Evolutionary conservation across 2,329 filamentous ascomycete genomes (phyloP).

Genomic region (Fusarium subtropicale): DNA sequence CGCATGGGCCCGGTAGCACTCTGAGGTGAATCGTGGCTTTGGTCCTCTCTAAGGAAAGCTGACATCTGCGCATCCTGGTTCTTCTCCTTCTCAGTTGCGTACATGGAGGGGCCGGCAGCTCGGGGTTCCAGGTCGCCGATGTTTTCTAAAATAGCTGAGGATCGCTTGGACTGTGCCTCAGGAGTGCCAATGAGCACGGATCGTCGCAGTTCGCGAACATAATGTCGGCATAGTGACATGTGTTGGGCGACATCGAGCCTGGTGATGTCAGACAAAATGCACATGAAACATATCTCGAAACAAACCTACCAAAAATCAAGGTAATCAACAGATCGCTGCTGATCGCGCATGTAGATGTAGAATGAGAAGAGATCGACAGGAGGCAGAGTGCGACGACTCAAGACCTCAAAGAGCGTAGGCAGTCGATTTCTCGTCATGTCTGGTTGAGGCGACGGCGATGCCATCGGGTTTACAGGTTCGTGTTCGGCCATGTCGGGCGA

Average conservation of each 20-base stretch:
- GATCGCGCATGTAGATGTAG: slow-evolving; percentile 99
- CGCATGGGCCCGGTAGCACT: slow-evolving; percentile 60
- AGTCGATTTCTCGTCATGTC: slow-evolving; percentile 81
- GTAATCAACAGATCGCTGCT: slow-evolving; percentile 97
- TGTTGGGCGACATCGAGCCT: slow-evolving; percentile 99
- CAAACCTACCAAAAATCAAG: slow-evolving; percentile 90
- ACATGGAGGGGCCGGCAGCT: slow-evolving; percentile 71
- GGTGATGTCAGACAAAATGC: slow-evolving; percentile 32
- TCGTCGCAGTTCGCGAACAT: slow-evolving; percentile 92
- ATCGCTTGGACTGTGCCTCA: slow-evolving; percentile 89
- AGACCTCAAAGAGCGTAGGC: slow-evolving; percentile 93
- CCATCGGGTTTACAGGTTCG: slow-evolving; percentile 45
- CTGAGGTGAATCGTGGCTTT: slow-evolving; percentile 66
- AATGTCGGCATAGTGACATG: slow-evolving; percentile 97
- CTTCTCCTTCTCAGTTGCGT: slow-evolving; percentile 75
- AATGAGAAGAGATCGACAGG: slow-evolving; percentile 98
- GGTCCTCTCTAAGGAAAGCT: slow-evolving; percentile 81
- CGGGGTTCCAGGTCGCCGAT: slow-evolving; percentile 74
- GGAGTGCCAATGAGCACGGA: slow-evolving; percentile 95
- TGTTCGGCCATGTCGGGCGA: slow-evolving; percentile 46
- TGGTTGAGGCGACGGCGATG: slow-evolving; percentile 65
- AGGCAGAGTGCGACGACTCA: slow-evolving; percentile 92
- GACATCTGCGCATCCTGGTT: slow-evolving; percentile 91
- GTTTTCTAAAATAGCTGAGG: slow-evolving; percentile 81
- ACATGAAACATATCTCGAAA: not conserved